phyloP scores from a whole-genome alignment of 2,329 filamentous ascomycete genomes.

The Ophiostoma ips region DNA sequence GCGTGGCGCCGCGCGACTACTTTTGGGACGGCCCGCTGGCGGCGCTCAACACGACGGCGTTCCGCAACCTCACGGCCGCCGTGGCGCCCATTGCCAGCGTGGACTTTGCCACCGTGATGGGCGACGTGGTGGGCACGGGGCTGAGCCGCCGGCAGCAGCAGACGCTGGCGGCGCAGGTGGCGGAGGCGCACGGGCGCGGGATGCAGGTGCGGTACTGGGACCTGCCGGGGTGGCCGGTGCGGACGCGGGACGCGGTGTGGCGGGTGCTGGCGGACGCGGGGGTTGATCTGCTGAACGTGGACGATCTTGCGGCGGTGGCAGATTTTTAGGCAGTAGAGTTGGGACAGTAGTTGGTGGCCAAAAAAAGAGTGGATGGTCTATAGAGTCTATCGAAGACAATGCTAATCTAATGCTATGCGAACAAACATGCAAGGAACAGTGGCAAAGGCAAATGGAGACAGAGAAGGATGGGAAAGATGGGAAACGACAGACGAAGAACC shows the following conservation, averaged over 20 bases:
- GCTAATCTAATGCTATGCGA: too few relatives aligned
- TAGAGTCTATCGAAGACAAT: too few relatives aligned
- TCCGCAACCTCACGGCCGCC: not conserved
- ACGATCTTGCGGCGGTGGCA: not conserved
- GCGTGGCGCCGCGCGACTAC: not conserved
- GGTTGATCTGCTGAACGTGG: not conserved
- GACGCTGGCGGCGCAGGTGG: not conserved
- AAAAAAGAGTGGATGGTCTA: too few relatives aligned
- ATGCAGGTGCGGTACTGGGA: conserved; percentile 1
- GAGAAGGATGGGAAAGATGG: too few relatives aligned
- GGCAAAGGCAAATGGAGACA: too few relatives aligned
- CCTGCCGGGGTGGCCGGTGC: not conserved
- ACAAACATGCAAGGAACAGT: too few relatives aligned
- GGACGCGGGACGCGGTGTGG: not conserved
- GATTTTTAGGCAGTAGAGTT: not conserved
- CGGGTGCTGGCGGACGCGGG: not conserved
- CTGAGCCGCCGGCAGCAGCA: not conserved
- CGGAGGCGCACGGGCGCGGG: not conserved
- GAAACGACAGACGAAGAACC: too few relatives aligned
- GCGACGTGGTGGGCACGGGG: not conserved
- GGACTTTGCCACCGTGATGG: not conserved
- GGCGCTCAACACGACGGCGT: not conserved
- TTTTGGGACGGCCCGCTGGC: not conserved
- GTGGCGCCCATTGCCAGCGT: conserved; percentile 1
- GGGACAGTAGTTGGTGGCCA: too few relatives aligned